Evolutionary conservation across 768 basidiomycete species (phyloP), one percentile per base, ranked within the genome.

Genomic region (Serendipita sp.): DNA sequence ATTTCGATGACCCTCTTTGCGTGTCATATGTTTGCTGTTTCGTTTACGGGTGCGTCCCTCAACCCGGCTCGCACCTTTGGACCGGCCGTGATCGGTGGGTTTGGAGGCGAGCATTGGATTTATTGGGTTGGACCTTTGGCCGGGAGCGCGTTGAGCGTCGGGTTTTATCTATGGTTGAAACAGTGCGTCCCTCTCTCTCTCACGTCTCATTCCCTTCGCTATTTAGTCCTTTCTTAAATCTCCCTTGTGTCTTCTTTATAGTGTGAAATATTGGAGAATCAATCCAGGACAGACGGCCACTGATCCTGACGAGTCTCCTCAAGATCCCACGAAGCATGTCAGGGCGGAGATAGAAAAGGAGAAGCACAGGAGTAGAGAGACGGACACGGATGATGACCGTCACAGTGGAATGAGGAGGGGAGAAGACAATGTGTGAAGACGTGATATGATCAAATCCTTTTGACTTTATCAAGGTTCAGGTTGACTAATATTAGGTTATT

Each of bases 1-100:
- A 17, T 31, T 38, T 64, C 33, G 24, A 31, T 5, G 16, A 16
- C 33, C 50, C 56, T 44, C 30, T 26, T 38, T 31, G 28, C 17
- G 26, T 26, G 28, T 0, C 30, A 20, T 62, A 85, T 84, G 16
- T 84, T 79, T 66, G 79, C 81, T 0, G 78, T 82, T 4, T 77
- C 74, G 63, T 86, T 81, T 68, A 86, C 84, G 0, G 83, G 84
- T 3, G 84, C 81, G 3, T 75, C 75, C 20, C 82, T 84, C 79
- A 87, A 87, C 67, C 80, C 82, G 3, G 85, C 85, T 13, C 78
- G 85, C 62, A 70, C 85, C 0, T 86, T 86, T 69, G 85, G 85
- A 2, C 85, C 86, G 1, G 82, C 86, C 3, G 82, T 81, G 2
- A 74, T 86, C 41, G 77, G 79, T n/a, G 79, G 81, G 20, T 86